phyloP scores from a whole-genome alignment of 371 early-diverging fungal species.

The Syncephalastrum contaminatum region DNA sequence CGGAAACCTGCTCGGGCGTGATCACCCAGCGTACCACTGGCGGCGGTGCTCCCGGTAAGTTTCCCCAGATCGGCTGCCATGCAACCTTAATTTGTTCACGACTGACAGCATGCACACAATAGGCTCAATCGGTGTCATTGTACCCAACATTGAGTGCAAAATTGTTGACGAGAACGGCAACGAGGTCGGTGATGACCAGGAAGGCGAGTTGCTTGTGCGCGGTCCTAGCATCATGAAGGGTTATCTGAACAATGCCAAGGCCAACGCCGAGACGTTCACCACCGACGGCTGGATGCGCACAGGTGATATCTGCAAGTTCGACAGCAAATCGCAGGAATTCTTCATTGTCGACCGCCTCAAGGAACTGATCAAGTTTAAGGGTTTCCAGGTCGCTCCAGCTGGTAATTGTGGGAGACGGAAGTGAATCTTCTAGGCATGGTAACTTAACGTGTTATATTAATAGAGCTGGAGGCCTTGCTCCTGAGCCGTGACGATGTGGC shows the following conservation, averaged over 20 bases:
- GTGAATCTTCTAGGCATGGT: not conserved
- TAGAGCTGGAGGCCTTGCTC: slow-evolving; percentile 83
- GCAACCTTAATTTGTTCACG: not conserved
- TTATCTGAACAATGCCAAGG: slow-evolving; percentile 67
- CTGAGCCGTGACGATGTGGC: slow-evolving; percentile 66
- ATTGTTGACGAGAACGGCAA: slow-evolving; percentile 61
- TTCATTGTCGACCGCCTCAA: slow-evolving; percentile 70
- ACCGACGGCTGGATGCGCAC: slow-evolving; percentile 77
- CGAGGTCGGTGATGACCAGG: slow-evolving; percentile 53
- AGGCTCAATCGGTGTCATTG: slow-evolving; percentile 68
- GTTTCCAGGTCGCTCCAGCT: slow-evolving; percentile 65
- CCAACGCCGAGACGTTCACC: slow-evolving; percentile 68
- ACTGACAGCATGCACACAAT: not conserved
- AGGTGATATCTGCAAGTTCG: slow-evolving; percentile 77
- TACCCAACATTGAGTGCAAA: slow-evolving; percentile 67
- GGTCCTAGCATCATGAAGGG: slow-evolving; percentile 53
- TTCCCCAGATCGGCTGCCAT: slow-evolving; percentile 2
- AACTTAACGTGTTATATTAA: not conserved
- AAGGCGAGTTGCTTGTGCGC: slow-evolving; percentile 69
- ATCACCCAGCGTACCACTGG: slow-evolving; percentile 17
- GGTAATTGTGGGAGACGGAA: slow-evolving; percentile 10
- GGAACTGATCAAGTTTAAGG: slow-evolving; percentile 79
- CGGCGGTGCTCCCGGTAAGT: slow-evolving; percentile 17
- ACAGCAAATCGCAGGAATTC: slow-evolving; percentile 47
- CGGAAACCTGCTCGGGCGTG: slow-evolving; percentile 56